A percentile compares a stretch with the other conserved stretches of the same genome.
phyloP scores from a whole-genome alignment of 75 land plant species.

The Azolla pinnata region DNA sequence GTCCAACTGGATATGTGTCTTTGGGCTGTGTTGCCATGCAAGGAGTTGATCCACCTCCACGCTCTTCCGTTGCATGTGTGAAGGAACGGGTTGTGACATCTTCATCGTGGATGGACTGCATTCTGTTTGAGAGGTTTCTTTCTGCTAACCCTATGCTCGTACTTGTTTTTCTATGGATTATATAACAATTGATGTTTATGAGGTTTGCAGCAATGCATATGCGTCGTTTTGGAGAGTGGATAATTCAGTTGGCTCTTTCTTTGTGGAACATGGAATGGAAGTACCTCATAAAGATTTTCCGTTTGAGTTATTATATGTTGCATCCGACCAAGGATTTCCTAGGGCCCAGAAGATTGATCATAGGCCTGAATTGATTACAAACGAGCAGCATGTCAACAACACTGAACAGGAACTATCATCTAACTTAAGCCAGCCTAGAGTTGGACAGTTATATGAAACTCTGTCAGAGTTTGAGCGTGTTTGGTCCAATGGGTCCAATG shows the following conservation, averaged over 20 bases:
- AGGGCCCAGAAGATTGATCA: neutral
- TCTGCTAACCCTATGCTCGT: too few species aligned
- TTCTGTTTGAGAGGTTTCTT: conserved; percentile 6
- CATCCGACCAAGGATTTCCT: conserved; percentile 12
- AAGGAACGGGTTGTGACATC: conserved; percentile 52
- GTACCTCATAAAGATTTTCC: neutral
- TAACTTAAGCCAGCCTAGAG: too few species aligned
- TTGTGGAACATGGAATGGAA: conserved; percentile 23
- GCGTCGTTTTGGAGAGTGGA: conserved; percentile 83
- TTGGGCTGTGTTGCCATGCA: conserved; percentile 73
- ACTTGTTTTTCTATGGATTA: neutral
- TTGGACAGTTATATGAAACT: conserved; percentile 42
- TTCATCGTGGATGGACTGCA: conserved; percentile 65
- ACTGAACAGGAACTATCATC: too few species aligned
- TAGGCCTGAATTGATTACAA: too few species aligned
- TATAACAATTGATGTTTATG: neutral
- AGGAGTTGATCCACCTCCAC: conserved; percentile 49
- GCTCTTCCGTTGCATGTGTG: conserved; percentile 61
- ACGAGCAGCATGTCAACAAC: too few species aligned
- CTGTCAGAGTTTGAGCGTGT: conserved; percentile 58
- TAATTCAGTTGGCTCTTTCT: conserved; percentile 73
- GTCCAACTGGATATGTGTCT: conserved; percentile 89
- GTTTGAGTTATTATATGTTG: neutral
- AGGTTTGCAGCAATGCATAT: neutral
- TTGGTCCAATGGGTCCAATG: conserved; percentile 68